These are phyloP conservation scores for Phytophthora aleatoria DNA, from an alignment of 352 stramenopile genomes.

Conservation along the genomic window DNA sequence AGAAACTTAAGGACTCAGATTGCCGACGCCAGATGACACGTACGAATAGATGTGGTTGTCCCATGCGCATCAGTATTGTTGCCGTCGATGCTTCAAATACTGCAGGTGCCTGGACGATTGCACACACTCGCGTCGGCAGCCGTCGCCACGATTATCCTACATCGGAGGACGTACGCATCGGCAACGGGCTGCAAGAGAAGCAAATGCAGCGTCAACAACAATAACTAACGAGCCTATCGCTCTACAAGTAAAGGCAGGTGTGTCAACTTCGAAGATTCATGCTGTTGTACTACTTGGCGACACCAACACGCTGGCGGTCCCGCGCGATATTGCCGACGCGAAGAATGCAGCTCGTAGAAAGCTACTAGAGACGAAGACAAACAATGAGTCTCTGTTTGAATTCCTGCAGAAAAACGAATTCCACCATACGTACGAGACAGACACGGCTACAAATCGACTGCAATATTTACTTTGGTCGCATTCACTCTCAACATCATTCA, in stretches of 20 bases:
- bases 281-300: neutral
- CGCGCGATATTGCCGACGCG: slow-evolving; percentile 4
- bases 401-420: neutral
- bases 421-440: neutral
- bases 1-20: neutral
- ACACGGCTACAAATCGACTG: neutral
- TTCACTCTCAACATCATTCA: neutral
- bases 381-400: slow-evolving; percentile 3
- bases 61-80: neutral
- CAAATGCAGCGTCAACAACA: neutral
- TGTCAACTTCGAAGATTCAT: slow-evolving; percentile 5
- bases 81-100: neutral
- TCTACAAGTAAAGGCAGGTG: neutral
- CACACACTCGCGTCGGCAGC: slow-evolving; percentile 5
- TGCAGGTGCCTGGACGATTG: neutral
- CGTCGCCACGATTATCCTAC: slow-evolving; percentile 3
- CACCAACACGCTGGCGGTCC: neutral
- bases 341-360: neutral
- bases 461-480: slow-evolving; percentile 16
- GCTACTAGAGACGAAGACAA: neutral
- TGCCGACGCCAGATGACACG: neutral
- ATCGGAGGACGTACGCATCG: slow-evolving; percentile 1
- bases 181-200: neutral
- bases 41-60: neutral
- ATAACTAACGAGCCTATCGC: neutral